Evolutionary conservation across 2,329 filamentous ascomycete genomes (phyloP).

Genomic region (Albophoma yamanashiensis): DNA sequence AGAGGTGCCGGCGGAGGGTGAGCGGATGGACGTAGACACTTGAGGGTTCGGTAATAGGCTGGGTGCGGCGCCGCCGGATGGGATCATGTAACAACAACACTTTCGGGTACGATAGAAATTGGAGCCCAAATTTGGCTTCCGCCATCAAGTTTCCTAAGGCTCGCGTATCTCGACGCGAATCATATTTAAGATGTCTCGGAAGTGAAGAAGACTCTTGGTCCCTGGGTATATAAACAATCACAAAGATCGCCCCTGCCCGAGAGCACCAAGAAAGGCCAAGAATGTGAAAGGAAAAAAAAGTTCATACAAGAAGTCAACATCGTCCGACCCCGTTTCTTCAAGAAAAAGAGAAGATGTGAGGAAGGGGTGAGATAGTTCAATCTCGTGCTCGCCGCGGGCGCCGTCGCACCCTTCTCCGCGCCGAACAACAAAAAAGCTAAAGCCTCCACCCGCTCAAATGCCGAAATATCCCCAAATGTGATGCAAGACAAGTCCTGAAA

Average conservation of each 20-base stretch:
- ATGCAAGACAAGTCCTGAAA: constrained; percentile 14
- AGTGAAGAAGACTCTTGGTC: not conserved
- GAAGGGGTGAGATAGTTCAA: not conserved
- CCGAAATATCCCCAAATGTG: constrained; percentile 1
- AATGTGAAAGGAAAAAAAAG: not conserved
- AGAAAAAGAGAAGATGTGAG: not conserved
- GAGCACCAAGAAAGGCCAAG: not conserved
- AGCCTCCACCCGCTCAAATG: constrained; percentile 10
- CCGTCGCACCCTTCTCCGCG: not conserved
- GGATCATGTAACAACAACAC: constrained; percentile 3
- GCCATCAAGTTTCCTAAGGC: not conserved
- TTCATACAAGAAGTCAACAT: constrained; percentile 1
- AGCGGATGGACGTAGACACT: constrained; percentile 59
- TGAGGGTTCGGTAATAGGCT: constrained; percentile 18
- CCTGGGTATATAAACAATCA: constrained; percentile 5
- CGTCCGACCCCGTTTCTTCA: constrained; percentile 1
- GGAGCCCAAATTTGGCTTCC: not conserved
- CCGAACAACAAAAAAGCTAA: constrained; percentile 2
- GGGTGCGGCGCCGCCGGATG: not conserved
- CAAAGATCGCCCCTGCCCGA: not conserved
- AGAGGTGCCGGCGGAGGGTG: constrained; percentile 63
- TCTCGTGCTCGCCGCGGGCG: not conserved
- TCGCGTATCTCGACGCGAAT: not conserved
- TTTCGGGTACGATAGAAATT: not conserved
- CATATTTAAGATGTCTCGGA: not conserved